Conservation (phyloP, 177 flowering plant species). For the Vitis hybrid region DNA sequence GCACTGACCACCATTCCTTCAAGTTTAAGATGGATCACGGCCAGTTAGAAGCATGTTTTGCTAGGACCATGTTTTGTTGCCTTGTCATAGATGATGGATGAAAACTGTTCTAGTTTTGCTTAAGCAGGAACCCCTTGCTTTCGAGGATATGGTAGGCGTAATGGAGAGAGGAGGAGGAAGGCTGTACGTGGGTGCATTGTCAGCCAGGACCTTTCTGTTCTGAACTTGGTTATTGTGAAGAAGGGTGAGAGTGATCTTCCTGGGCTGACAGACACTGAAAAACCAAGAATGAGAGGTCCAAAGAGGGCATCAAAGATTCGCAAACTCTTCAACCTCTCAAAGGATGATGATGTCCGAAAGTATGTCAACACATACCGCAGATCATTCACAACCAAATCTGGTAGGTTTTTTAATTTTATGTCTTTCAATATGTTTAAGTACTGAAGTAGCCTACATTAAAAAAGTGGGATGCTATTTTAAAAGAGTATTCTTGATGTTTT, state of each 20-base stretch:
- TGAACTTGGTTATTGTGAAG: conserved; percentile 43
- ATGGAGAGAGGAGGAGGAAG: conserved; percentile 44
- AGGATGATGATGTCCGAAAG: conserved; percentile 59
- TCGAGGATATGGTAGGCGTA: conserved; percentile 38
- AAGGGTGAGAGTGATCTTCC: conserved; percentile 42
- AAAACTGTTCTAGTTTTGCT: not conserved
- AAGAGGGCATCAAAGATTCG: conserved; percentile 56
- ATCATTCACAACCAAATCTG: conserved; percentile 33
- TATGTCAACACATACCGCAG: conserved; percentile 56
- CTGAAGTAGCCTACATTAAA: not conserved
- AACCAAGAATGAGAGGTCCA: conserved; percentile 56
- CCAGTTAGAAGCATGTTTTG: not conserved
- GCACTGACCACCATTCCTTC: not conserved
- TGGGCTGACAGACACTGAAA: conserved; percentile 40
- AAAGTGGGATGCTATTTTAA: not conserved
- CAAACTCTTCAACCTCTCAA: conserved; percentile 48
- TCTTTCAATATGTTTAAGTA: not conserved
- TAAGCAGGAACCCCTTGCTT: conserved; percentile 39
- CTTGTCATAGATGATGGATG: not conserved
- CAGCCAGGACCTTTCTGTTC: conserved; percentile 37
- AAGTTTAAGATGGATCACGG: no score
- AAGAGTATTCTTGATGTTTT: not conserved
- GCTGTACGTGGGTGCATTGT: conserved; percentile 45
- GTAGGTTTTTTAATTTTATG: conserved; percentile 6
- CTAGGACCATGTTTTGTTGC: not conserved